Base-by-base conservation (phyloP, 805 yeast genomes). In the Kodamaea hsintzibuensis region DNA sequence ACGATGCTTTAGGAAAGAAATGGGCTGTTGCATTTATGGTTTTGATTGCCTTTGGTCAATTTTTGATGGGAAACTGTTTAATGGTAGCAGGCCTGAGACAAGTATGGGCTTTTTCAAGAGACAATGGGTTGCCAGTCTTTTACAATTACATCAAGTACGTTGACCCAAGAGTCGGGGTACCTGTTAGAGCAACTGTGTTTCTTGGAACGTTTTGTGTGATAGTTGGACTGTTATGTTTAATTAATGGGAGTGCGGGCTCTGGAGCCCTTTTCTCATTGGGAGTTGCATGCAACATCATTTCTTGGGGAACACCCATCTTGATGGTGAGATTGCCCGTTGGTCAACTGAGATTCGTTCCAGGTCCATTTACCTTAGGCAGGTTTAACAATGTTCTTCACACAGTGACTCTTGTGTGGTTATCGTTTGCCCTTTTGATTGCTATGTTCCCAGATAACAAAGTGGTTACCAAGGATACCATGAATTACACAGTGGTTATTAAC, bases 101-200 rank as follows among this genome's bases (percentile, higher is more conserved):
- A 66, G 77, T 84, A 49, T 86, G 88, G 84, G 90, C 91, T 1
- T 84, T 86, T 67, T 84, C 89, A 42, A 81, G 93, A 71, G 93
- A 87, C 66, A 84, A 85, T 61, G 91, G 91, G 13, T 75, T 87
- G 53, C 92, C 92, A 7, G 72, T 84, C 57, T 77, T 86, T 12
- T 68, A 74, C 42, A 65, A 63, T 59, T 73, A 73, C 62, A 77
- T 87, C 57, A 82, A 84, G 59, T 79, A 72, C 44, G 88, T 88
- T 44, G 74, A 86, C 61, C 74, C 79, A 50, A 77, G 66, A 54
- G 69, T 81, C 38, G 74, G 79, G n/a, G 88, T 84, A 27, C 93
- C 95, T 13, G 67, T 85, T 25, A 77, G 85, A 60, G 91, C 92
- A 1, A 80, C 85, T 43, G 65, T 77, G 19, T 81, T 82, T 60